Percentiles rank a stretch among this genome's conserved stretches.
Conservation (phyloP, 768 basidiomycete genomes). For the Mycena filopes region DNA sequence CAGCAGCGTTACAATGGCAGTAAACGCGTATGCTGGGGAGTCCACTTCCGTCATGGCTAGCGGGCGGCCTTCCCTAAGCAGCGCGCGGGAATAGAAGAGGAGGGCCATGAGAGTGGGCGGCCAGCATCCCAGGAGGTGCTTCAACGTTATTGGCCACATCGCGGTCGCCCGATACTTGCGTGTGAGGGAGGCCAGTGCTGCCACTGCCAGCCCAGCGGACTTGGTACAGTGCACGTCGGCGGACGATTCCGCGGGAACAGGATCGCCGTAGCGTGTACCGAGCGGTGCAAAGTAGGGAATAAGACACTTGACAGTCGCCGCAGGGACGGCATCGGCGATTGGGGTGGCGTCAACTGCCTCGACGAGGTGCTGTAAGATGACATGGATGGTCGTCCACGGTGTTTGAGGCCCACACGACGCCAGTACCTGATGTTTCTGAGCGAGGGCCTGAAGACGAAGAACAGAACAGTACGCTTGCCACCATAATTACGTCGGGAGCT, state of each 20-base stretch:
- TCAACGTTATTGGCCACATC: not conserved
- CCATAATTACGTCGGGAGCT: too few relatives aligned
- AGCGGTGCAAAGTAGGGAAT: constrained; percentile 5
- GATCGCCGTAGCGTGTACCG: constrained; percentile 2
- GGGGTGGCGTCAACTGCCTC: constrained; percentile 3
- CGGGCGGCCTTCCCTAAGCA: not conserved
- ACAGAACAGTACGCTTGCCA: too few relatives aligned
- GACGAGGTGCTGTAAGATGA: not conserved
- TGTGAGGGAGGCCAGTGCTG: constrained; percentile 4
- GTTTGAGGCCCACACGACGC: not conserved
- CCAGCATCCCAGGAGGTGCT: not conserved
- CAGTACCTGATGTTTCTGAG: not conserved
- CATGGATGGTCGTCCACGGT: not conserved
- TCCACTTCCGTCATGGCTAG: not conserved
- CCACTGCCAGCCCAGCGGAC: not conserved
- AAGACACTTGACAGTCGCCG: not conserved
- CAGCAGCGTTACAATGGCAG: constrained; percentile 15
- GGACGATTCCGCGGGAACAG: not conserved
- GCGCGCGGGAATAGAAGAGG: constrained; percentile 10
- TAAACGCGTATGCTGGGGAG: constrained; percentile 22
- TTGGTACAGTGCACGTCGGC: not conserved
- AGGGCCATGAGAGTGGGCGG: constrained; percentile 7
- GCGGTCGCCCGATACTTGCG: not conserved
- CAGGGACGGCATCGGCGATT: not conserved
- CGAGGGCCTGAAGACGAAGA: too few relatives aligned